phyloP scores from a whole-genome alignment of 441 rosid genomes.

The Flueggea neowawraea region DNA sequence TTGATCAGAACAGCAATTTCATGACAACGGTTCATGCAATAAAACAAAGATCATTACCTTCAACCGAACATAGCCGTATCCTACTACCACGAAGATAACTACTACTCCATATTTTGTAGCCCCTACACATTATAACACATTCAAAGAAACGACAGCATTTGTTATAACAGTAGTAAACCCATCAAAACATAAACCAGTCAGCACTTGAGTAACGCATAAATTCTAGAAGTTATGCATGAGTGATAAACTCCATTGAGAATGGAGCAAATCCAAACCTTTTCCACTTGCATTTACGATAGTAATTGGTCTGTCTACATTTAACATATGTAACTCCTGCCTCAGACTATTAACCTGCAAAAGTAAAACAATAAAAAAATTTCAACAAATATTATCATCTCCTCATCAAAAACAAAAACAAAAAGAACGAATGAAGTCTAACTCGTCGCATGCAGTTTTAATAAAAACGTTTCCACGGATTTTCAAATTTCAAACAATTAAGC shows the following conservation, averaged over 20 bases:
- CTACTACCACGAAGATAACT: conserved; percentile 62
- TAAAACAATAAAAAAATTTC: conserved; percentile 4
- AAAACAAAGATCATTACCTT: conserved; percentile 53
- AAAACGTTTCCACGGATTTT: background rate
- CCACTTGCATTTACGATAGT: conserved; percentile 71
- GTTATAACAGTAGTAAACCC: background rate
- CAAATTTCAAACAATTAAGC: background rate
- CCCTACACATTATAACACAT: conserved; percentile 43
- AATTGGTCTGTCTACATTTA: conserved; percentile 58
- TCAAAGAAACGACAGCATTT: background rate
- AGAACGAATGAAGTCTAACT: background rate
- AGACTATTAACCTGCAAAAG: conserved; percentile 67
- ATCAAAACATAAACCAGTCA: background rate
- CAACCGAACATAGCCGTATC: conserved; percentile 98
- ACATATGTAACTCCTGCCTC: conserved; percentile 57
- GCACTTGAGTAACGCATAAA: background rate
- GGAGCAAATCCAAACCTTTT: conserved; percentile 43
- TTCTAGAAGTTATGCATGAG: background rate
- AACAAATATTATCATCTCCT: background rate
- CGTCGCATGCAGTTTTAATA: too few species aligned
- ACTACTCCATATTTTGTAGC: conserved; percentile 56
- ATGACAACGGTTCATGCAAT: too few species aligned
- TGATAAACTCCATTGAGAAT: conserved; percentile 5
- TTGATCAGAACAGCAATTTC: too few species aligned
- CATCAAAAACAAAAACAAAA: background rate